Conservation (phyloP, 768 basidiomycete genomes). For the Tremella fuciformis region DNA sequence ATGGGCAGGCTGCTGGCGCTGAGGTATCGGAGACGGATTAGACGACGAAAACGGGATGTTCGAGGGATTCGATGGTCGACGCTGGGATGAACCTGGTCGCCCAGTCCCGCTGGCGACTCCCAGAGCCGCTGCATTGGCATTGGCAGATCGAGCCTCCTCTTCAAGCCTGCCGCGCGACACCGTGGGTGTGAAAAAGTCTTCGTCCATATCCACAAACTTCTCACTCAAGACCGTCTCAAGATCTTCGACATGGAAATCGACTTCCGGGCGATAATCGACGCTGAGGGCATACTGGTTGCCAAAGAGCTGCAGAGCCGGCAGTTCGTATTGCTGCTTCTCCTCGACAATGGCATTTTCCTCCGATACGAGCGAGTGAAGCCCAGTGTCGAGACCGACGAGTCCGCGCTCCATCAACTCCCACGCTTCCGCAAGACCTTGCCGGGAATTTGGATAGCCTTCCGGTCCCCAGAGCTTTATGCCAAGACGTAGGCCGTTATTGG, state of each 20-base stretch:
- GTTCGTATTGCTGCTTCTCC: conserved; percentile 22
- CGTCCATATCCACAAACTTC: conserved; percentile 48
- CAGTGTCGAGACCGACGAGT: conserved; percentile 35
- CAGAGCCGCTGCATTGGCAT: too few relatives aligned
- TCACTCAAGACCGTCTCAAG: conserved; percentile 45
- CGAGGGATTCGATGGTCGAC: neutral
- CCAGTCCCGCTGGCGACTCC: neutral
- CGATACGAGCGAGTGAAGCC: conserved; percentile 23
- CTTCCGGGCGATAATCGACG: conserved; percentile 40
- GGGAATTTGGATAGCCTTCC: conserved; percentile 34
- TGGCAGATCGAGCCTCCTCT: conserved; percentile 5
- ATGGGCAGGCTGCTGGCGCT: conserved; percentile 29
- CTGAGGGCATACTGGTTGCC: conserved; percentile 32
- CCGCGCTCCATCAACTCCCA: conserved; percentile 50
- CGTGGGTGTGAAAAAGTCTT: conserved; percentile 51
- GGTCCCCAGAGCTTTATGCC: conserved; percentile 50
- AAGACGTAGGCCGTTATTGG: conserved; percentile 41
- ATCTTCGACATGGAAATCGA: conserved; percentile 48
- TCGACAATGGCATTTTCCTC: conserved; percentile 14
- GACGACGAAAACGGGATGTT: conserved; percentile 3
- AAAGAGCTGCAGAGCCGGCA: conserved; percentile 38
- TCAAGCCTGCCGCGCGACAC: conserved; percentile 34
- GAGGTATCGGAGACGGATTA: conserved; percentile 33
- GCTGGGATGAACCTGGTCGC: neutral
- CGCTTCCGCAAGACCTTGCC: conserved; percentile 34